Conservation (phyloP, 2,329 filamentous ascomycete species). For the Achaetomium macrosporum region DNA sequence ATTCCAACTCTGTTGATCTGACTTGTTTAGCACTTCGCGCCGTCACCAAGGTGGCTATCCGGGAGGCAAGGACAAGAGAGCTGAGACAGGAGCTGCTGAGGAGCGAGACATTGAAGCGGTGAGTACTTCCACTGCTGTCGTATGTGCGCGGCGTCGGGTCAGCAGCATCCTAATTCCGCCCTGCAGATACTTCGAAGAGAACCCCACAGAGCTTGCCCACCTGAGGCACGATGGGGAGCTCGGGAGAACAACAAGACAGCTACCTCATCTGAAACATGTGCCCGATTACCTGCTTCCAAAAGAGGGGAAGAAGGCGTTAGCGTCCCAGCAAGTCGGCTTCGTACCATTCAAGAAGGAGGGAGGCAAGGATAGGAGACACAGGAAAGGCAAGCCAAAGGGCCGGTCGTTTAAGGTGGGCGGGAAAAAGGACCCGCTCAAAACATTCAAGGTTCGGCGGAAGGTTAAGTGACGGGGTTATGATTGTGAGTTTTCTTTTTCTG, state of each 20-base stretch:
- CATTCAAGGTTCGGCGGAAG: constrained; percentile 64
- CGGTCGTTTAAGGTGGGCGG: constrained; percentile 47
- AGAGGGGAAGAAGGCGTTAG: constrained; percentile 64
- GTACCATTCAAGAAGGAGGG: constrained; percentile 59
- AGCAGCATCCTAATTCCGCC: constrained; percentile 1
- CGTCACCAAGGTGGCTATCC: constrained; percentile 82
- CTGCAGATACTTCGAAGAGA: constrained; percentile 84
- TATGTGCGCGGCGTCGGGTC: background rate
- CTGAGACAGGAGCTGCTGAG: constrained; percentile 85
- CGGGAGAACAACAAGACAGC: constrained; percentile 56
- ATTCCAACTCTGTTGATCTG: background rate
- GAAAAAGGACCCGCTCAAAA: constrained; percentile 84
- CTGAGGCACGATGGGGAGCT: constrained; percentile 87
- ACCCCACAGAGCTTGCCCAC: constrained; percentile 81
- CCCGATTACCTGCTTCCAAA: constrained; percentile 86
- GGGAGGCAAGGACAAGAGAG: constrained; percentile 84
- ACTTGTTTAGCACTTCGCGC: constrained; percentile 52
- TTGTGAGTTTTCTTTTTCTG: background rate
- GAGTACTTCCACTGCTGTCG: background rate
- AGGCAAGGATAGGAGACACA: constrained; percentile 41
- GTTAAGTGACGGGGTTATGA: constrained; percentile 5
- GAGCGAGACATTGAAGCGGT: constrained; percentile 82
- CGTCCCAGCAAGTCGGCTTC: constrained; percentile 64
- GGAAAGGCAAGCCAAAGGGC: constrained; percentile 28
- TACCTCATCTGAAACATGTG: constrained; percentile 87